A percentile compares a stretch with the other conserved stretches of the same genome.
Conservation (phyloP, 148 eudicot genomes). For the Arctostaphylos glauca region DNA sequence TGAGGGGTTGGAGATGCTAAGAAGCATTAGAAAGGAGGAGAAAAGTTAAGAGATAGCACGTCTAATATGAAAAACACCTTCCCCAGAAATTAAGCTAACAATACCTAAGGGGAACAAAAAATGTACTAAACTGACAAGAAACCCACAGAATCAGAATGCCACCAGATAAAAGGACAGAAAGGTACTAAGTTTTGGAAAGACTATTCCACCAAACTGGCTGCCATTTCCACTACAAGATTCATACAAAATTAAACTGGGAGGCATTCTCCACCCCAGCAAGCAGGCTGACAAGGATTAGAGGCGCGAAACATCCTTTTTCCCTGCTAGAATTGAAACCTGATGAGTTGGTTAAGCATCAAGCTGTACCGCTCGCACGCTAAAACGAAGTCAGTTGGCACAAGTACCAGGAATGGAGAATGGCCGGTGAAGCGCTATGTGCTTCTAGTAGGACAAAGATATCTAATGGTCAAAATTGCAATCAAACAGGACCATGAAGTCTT, state of each 20-base stretch:
- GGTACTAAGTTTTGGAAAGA: not conserved
- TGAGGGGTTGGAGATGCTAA: too few relatives aligned
- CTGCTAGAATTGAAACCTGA: not conserved
- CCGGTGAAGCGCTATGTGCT: not conserved
- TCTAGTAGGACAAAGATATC: not conserved
- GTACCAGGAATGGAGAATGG: not conserved
- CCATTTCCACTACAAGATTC: not conserved
- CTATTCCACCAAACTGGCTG: not conserved
- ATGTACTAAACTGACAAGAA: not conserved
- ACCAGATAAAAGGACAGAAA: not conserved
- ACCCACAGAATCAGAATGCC: not conserved
- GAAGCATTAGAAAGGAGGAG: too few relatives aligned
- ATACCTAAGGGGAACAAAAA: not conserved
- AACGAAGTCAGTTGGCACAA: not conserved
- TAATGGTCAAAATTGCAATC: not conserved
- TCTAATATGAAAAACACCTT: too few relatives aligned
- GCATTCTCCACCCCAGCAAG: too few relatives aligned
- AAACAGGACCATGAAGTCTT: not conserved
- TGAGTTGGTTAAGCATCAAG: not conserved
- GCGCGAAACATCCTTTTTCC: not conserved
- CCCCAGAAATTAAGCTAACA: not conserved
- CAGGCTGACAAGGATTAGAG: too few relatives aligned
- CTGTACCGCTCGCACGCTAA: not conserved
- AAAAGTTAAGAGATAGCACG: too few relatives aligned
- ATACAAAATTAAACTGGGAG: too few relatives aligned